Evolutionary conservation across 805 yeast species (phyloP).

Genomic region (Zygotorulaspora danielsina): DNA sequence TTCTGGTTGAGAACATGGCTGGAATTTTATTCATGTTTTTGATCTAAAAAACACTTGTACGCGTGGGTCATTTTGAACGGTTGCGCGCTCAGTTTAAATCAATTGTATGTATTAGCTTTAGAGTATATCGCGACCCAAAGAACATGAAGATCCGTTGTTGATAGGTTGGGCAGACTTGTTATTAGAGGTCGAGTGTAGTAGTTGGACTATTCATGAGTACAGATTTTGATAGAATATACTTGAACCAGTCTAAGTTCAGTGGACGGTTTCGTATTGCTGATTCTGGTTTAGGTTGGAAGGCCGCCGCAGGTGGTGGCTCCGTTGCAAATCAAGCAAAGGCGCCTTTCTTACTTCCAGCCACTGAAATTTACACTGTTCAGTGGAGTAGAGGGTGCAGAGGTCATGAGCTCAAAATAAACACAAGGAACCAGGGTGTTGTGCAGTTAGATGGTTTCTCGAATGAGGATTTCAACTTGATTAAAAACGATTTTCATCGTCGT

Average conservation of each 20-base stretch:
- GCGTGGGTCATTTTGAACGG: too few relatives aligned
- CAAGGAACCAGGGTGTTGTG: slow-evolving; percentile 81
- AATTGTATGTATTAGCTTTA: too few relatives aligned
- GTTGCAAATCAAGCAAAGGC: slow-evolving; percentile 48
- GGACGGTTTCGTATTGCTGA: slow-evolving; percentile 95
- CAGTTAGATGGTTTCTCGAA: slow-evolving; percentile 88
- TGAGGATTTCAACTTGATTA: slow-evolving; percentile 75
- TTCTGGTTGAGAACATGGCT: too few relatives aligned
- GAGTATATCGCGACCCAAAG: neutral
- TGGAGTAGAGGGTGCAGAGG: slow-evolving; percentile 97
- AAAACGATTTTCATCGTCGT: slow-evolving; percentile 75
- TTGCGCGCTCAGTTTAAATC: too few relatives aligned
- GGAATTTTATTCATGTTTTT: too few relatives aligned
- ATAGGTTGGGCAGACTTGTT: too few relatives aligned
- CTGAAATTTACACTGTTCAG: slow-evolving; percentile 69
- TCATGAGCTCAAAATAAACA: slow-evolving; percentile 81
- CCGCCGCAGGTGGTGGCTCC: slow-evolving; percentile 41
- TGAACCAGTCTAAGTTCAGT: slow-evolving; percentile 74
- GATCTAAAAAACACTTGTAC: too few relatives aligned
- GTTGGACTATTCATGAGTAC: too few relatives aligned
- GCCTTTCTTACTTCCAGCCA: slow-evolving; percentile 86
- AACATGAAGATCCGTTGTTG: too few relatives aligned
- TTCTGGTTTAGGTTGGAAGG: slow-evolving; percentile 98
- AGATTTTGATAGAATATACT: slow-evolving; percentile 86
- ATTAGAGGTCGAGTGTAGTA: too few relatives aligned